Evolutionary conservation across 208 protist genomes (phyloP).

Genomic region (Strigomonas culicis): DNA sequence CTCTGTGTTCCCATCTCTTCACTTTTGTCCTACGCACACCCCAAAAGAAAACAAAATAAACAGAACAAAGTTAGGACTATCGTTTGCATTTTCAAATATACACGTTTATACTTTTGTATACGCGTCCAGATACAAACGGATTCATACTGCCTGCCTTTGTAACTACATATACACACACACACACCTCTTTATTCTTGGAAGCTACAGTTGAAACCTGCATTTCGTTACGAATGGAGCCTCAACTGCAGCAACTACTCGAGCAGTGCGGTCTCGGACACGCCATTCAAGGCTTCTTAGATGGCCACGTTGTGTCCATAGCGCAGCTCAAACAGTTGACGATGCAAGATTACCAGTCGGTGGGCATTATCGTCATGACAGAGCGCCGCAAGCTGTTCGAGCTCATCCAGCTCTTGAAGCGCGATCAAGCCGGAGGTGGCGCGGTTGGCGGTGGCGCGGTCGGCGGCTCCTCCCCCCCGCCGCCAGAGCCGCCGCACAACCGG

Average conservation of each 20-base stretch:
- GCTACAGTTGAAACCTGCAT: neutral
- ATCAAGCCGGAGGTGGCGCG: constrained; percentile 22
- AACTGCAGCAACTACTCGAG: constrained; percentile 74
- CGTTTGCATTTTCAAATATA: neutral
- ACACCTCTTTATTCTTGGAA: neutral
- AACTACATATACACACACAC: neutral
- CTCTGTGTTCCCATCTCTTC: too few relatives aligned
- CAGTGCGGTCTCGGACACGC: constrained; percentile 77
- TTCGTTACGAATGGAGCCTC: constrained; percentile 53
- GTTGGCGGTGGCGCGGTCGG: neutral
- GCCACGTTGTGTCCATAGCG: constrained; percentile 59
- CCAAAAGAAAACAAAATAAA: too few relatives aligned
- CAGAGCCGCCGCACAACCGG: constrained; percentile 10
- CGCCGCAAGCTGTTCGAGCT: constrained; percentile 91
- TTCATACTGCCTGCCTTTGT: too few relatives aligned
- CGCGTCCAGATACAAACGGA: too few relatives aligned
- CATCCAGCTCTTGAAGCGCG: constrained; percentile 89
- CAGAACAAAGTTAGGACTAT: too few relatives aligned
- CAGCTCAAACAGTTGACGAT: constrained; percentile 87
- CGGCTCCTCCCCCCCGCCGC: constrained; percentile 13
- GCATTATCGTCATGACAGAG: constrained; percentile 89
- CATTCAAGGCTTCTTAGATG: constrained; percentile 77
- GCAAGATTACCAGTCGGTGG: constrained; percentile 90
- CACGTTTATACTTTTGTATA: neutral
- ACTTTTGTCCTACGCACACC: too few relatives aligned